Evolutionary conservation across 1,139 yeast genomes (phyloP).

Genomic region (Petasospora fabianii): DNA sequence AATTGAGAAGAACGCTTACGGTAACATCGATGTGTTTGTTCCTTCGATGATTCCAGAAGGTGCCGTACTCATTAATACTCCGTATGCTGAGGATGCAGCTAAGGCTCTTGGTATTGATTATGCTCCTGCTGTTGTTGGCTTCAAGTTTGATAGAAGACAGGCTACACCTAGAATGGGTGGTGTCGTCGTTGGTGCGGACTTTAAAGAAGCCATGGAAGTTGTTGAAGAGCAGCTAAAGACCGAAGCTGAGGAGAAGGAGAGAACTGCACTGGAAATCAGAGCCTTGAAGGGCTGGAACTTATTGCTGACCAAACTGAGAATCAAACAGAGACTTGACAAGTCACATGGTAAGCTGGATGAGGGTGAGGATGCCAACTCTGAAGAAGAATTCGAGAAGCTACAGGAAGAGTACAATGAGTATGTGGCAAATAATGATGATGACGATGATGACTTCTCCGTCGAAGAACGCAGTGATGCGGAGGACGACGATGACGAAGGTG

Average conservation of each 20-base stretch:
- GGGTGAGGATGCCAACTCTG: conserved; percentile 21
- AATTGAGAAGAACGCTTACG: conserved; percentile 72
- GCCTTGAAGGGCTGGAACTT: conserved; percentile 73
- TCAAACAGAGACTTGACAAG: conserved; percentile 60
- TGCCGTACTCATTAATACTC: conserved; percentile 58
- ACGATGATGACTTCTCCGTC: conserved; percentile 6
- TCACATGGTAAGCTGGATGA: conserved; percentile 57
- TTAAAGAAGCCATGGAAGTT: conserved; percentile 58
- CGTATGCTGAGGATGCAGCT: conserved; percentile 66
- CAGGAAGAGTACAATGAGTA: conserved; percentile 20
- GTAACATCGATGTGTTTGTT: conserved; percentile 77
- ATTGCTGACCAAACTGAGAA: conserved; percentile 66
- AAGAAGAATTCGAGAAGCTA: conserved; percentile 12
- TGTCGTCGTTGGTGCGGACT: conserved; percentile 63
- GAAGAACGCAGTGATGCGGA: conserved; percentile 10
- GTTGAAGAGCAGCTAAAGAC: conserved; percentile 57
- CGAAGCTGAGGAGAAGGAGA: conserved; percentile 47
- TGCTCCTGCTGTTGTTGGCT: conserved; percentile 85
- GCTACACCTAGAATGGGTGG: conserved; percentile 76
- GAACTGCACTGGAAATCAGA: conserved; percentile 42
- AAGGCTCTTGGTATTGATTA: conserved; percentile 65
- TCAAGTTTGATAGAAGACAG: conserved; percentile 57
- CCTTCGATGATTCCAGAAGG: conserved; percentile 82
- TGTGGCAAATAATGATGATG: conserved; percentile 12
- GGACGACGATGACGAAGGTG: conserved; percentile 8